Base-by-base conservation (phyloP, 2,329 filamentous ascomycete species). In the Colletotrichum echinochloae region DNA sequence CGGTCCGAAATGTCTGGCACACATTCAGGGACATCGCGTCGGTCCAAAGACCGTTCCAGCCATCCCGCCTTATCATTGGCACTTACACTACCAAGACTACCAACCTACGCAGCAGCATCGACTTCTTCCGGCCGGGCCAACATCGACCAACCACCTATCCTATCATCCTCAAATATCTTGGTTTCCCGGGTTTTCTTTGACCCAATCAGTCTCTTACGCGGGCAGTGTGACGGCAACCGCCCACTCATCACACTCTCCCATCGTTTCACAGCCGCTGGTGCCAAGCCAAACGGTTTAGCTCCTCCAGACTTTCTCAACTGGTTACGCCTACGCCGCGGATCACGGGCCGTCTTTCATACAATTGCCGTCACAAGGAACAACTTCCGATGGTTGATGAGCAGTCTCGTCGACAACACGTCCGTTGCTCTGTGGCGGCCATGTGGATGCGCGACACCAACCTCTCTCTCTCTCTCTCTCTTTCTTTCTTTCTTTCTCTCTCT, bases 371-470 rank as follows among this genome's bases (percentile, higher is more conserved):
- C 66, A 66, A 61, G n/a, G 33, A 28, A 9, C 55, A 11, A 28
- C 44, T 41, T 7, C 62, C 56, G 49, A 28, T 39, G 49, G 49
- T 56, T 66, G 66, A 70, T 57, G 63, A 49, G 41, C 66, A 55
- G 66, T 66, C 44, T 60, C 33, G 56, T 44, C 54, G 54, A 23
- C 52, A 23, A 37, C 60, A 57, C 57, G 33, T 44, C 61, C 54
- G 37, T 54, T 48, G 35, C 55, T 23, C 20, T 41, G 49, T 67
- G 30, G 65, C 59, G 59, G 65, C 23, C 8, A 56, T 18, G 30
- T 62, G 30, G 60, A 37, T 39, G 62, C 46, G 46, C 26, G 35
- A 37, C 28, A 33, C 56, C 26, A 54, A 26, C 26, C 46, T 44
- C 23, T 7, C 46, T 49, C 23, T 49, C 28, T n/a, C n/a, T n/a